These are phyloP conservation scores for Cystofilobasidium macerans DNA, from an alignment of 768 basidiomycete species.

Conservation along the genomic window DNA sequence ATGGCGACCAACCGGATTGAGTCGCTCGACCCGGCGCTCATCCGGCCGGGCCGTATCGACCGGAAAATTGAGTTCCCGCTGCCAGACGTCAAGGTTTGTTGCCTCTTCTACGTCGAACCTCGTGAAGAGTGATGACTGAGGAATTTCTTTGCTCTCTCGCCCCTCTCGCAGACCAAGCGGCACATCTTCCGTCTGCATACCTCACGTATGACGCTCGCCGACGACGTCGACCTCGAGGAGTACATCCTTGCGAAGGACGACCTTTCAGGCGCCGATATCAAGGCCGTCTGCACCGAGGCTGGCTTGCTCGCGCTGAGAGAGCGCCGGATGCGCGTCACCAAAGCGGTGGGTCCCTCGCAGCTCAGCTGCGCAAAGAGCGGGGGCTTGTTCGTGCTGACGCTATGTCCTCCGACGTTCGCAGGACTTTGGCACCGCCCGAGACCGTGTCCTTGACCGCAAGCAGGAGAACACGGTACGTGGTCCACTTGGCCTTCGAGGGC, in stretches of 20 bases:
- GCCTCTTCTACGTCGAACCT: not conserved
- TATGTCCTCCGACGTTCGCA: slow-evolving; percentile 7
- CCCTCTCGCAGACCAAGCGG: slow-evolving; percentile 63
- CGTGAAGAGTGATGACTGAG: not conserved
- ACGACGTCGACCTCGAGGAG: slow-evolving; percentile 55
- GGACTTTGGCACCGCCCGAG: slow-evolving; percentile 25
- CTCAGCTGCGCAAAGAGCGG: no score
- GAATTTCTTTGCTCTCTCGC: not conserved
- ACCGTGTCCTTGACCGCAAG: slow-evolving; percentile 80
- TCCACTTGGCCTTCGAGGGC: no score
- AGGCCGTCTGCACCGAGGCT: slow-evolving; percentile 98
- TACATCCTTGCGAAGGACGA: slow-evolving; percentile 94
- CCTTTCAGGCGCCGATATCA: slow-evolving; percentile 93
- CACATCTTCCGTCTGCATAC: slow-evolving; percentile 94
- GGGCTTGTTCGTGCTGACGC: not conserved
- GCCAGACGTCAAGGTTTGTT: slow-evolving; percentile 60
- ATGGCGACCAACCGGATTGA: slow-evolving; percentile 99
- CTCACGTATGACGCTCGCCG: slow-evolving; percentile 76
- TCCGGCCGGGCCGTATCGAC: slow-evolving; percentile 96
- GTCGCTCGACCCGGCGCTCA: slow-evolving; percentile 90
- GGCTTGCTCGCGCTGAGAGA: slow-evolving; percentile 88
- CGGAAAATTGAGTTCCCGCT: slow-evolving; percentile 96
- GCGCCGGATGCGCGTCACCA: slow-evolving; percentile 61
- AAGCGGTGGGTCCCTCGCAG: slow-evolving; percentile 19
- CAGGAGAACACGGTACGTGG: slow-evolving; percentile 64